phyloP scores from a whole-genome alignment of 1,139 yeast species.

The Protomyces pachydermus region DNA sequence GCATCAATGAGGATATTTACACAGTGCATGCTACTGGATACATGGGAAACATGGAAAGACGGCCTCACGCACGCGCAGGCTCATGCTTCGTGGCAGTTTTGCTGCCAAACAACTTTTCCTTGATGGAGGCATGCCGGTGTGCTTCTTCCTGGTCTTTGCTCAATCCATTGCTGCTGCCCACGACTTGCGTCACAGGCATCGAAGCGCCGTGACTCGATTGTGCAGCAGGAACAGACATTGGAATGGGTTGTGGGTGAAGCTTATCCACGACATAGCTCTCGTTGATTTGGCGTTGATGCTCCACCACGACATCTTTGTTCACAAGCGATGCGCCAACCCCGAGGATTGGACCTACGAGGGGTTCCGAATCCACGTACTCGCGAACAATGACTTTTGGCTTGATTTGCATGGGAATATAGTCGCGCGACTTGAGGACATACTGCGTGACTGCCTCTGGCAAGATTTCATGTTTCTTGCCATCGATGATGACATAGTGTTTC shows the following conservation, averaged over 20 bases:
- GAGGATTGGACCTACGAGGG: conserved; percentile 14
- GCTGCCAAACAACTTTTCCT: background rate
- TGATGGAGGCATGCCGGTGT: background rate
- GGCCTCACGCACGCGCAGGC: background rate
- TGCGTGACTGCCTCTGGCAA: conserved; percentile 18
- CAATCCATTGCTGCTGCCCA: background rate
- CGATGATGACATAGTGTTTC: conserved; percentile 22
- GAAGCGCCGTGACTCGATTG: background rate
- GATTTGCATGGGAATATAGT: conserved; percentile 16
- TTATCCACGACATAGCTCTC: conserved; percentile 1
- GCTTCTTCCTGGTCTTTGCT: background rate
- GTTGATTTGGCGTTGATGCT: conserved; percentile 20
- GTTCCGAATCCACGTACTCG: conserved; percentile 19
- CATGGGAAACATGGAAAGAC: background rate
- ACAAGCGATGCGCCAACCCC: conserved; percentile 23
- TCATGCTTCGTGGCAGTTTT: background rate
- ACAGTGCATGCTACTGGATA: background rate
- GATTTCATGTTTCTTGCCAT: conserved; percentile 22
- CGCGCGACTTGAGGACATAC: conserved; percentile 17
- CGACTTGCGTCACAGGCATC: background rate
- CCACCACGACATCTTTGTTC: conserved; percentile 15
- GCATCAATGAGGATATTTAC: too few relatives aligned
- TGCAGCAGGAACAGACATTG: background rate
- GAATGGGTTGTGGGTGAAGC: background rate
- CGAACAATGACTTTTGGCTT: conserved; percentile 17